phyloP scores from a whole-genome alignment of 345 rosid genomes.

The Psidium friedrichsthalianum region DNA sequence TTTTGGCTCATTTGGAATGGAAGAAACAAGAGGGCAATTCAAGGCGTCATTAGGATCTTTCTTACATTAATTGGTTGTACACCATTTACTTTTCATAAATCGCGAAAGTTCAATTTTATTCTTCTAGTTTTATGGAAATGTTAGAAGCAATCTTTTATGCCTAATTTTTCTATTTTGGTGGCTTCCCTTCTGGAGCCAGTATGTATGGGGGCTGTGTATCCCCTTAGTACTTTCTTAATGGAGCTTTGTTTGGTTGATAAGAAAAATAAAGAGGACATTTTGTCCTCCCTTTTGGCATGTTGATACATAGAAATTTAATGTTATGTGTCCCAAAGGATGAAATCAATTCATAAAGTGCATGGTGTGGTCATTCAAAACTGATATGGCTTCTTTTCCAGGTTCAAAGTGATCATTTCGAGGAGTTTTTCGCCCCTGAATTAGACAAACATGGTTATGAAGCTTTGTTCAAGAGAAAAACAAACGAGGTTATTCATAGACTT shows the following conservation, averaged over 20 bases:
- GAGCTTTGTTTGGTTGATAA: background rate
- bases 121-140: background rate
- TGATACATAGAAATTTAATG: background rate
- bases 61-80: background rate
- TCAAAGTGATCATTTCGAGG: conserved; percentile 89
- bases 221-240: background rate
- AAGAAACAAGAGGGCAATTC: background rate
- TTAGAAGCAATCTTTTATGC: background rate
- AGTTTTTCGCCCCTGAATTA: conserved; percentile 82
- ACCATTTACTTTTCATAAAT: background rate
- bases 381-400: conserved; percentile 38
- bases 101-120: background rate
- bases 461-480: conserved; percentile 80
- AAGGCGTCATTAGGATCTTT: background rate
- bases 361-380: background rate
- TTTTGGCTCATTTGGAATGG: no score
- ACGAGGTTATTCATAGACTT: conserved; percentile 44
- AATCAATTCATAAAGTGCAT: background rate
- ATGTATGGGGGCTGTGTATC: background rate
- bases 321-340: background rate
- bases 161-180: background rate
- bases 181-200: background rate
- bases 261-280: background rate
- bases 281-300: background rate
- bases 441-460: conserved; percentile 96